Conservation (phyloP, 306 rosid species). For the Erythrophleum fordii region DNA sequence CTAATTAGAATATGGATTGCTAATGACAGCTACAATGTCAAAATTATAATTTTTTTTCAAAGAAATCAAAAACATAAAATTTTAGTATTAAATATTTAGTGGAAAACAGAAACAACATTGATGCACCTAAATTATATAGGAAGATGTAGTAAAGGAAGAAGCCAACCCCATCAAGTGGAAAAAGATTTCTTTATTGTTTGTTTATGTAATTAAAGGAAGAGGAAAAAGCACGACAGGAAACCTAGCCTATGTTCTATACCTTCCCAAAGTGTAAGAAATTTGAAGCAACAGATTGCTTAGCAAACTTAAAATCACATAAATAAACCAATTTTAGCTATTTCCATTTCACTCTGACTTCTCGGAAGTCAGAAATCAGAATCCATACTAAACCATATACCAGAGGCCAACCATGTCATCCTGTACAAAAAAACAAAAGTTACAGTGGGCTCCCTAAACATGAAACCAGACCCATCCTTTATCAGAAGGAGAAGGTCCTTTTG, state of each 20-base stretch:
- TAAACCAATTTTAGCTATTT: conserved; percentile 8
- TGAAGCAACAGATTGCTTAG: conserved; percentile 10
- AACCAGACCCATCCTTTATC: neutral
- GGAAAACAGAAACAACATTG: conserved; percentile 29
- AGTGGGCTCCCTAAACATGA: neutral
- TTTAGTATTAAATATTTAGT: neutral
- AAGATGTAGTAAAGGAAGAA: too few species aligned
- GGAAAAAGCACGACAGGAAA: neutral
- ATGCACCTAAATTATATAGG: conserved; percentile 14
- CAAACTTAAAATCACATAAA: conserved; percentile 7
- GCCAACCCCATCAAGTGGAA: too few species aligned
- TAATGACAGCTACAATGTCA: neutral
- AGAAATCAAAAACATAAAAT: neutral
- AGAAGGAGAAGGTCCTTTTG: neutral
- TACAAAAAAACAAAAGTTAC: neutral
- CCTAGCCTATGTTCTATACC: neutral
- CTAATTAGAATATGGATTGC: neutral
- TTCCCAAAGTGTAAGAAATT: neutral
- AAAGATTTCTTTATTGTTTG: too few species aligned
- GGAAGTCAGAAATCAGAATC: neutral
- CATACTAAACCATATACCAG: neutral
- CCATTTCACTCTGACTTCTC: conserved; percentile 18
- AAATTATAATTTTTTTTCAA: neutral
- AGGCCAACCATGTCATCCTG: neutral
- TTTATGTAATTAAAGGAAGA: conserved; percentile 18